Base-by-base conservation (phyloP, 208 protist species). In the Endotrypanum monterogeii region DNA sequence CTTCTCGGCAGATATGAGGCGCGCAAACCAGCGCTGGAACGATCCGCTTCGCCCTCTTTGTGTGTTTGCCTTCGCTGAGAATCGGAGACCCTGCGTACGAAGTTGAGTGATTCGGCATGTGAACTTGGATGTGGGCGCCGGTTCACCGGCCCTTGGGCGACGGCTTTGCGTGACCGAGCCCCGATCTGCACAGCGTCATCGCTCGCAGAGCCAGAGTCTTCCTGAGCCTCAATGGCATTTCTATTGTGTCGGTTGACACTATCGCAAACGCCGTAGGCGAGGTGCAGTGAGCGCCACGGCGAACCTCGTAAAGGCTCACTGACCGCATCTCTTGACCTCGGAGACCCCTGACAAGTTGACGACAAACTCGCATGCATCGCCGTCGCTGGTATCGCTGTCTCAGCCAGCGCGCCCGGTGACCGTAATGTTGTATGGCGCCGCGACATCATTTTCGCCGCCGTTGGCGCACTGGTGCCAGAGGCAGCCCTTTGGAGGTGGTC, bases 261-360 rank as follows among this genome's bases (percentile, higher is more conserved):
- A 41, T 50, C 30, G 20, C 62, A 48, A 51, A 18, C 11, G 63
- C 41, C 28, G 63, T 41, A 71, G 32, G 48, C 68, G 5, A 79
- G 44, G 11, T 79, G 28, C 9, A 74, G 41, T 9, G 74, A 79
- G 25, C 74, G 68, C 0, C 60, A 54, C 23, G 74, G 58, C 6
- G 61, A 79, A 61, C 74, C 60, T 35, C 30, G 68, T 32, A 79
- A 1, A 37, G 74, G 61, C 14, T 79, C 67, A 28, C 74, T 79
- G 68, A 74, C 67, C 5, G 68, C 67, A 2, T 67, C 65, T 25
- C 32, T 18, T 52, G 74, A 50, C 7, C 61, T 39, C 51, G 57
- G 51, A 2, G 68, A 25, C 30, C 44, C 50, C 37, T 25, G 39
- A 30, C 6, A 28, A 30, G 74, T n/a, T 11, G 74, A 55, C 8